Conservation (phyloP, 129 eudicot genomes). For the Escallonia herrerae region DNA sequence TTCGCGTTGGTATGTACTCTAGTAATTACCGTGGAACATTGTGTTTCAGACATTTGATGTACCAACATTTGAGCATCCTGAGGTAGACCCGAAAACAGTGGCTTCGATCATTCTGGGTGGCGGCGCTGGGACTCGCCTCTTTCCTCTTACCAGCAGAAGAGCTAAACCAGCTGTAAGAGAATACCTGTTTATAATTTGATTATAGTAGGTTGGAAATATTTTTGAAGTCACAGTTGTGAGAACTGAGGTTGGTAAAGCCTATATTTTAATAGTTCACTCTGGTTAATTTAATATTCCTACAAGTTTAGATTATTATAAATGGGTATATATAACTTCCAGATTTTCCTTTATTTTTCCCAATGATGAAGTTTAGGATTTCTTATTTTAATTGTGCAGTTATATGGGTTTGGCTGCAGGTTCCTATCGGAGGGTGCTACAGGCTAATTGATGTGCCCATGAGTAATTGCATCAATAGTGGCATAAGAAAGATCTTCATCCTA, state of each 20-base stretch:
- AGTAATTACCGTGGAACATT: not conserved
- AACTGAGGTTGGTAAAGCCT: not conserved
- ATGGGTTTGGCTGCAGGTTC: conserved; percentile 49
- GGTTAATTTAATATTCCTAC: not conserved
- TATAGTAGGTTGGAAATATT: not conserved
- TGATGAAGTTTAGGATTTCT: too few relatives aligned
- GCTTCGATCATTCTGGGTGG: conserved; percentile 89
- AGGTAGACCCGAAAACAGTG: conserved; percentile 70
- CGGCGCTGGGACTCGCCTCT: conserved; percentile 86
- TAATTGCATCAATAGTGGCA: conserved; percentile 92
- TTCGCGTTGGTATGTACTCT: not conserved
- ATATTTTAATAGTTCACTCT: not conserved
- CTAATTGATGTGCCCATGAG: conserved; percentile 94
- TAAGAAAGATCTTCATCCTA: conserved; percentile 72
- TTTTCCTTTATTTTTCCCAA: too few relatives aligned
- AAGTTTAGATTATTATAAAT: not conserved
- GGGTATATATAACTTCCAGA: not conserved
- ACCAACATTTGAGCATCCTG: conserved; percentile 35
- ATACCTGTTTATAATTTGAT: not conserved
- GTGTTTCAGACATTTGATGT: conserved; percentile 50
- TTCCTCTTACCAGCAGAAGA: conserved; percentile 87
- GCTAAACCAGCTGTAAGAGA: conserved; percentile 93
- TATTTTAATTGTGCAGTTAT: too few relatives aligned
- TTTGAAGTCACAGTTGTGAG: not conserved
- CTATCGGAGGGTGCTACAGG: conserved; percentile 93